Evolutionary conservation across 306 rosid genomes (phyloP), one percentile per base, ranked within the genome.

Genomic region (Vigna hirtella): DNA sequence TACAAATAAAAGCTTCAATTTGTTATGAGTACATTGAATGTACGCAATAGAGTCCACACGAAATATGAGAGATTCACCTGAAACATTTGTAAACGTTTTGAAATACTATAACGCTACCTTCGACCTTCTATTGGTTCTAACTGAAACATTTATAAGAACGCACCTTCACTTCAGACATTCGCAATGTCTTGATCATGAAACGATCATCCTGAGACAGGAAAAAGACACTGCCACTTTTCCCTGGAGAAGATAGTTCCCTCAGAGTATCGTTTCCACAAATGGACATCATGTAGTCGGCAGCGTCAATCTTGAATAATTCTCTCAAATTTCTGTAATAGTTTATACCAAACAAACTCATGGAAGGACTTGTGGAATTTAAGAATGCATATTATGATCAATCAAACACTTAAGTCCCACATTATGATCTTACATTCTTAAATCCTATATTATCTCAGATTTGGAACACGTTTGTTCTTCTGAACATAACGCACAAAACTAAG

Each of bases 211-310:
- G 97, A 74, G 97, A 92, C 34, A 90, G 78, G 83, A 92, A 92
- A 74, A 92, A 92, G 66, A 88, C 90, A 66, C 97, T 87, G 22
- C 97, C 95, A 81, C 97, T 92, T 81, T 92, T 92, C 82, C 97
- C 95, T 28, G 95, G 95, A 77, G 97, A 92, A 79, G 97, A 92
- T 50, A 92, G 89, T 76, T 92, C 95, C 83, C 93, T 85, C 24
- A 92, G 87, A 84, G 95, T 86, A 87, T 92, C 97, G 80, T 90
- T 92, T 82, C 97, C 97, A 74, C 97, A 90, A 64, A 92, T 88
- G 73, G 97, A 88, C 90, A 92, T 92, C 97, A 92, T 92, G 86
- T 92, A 92, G 80, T 92, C 91, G 1, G 97, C 95, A 72, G 97
- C 87, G 76, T 92, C 95, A 81, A 92, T 92, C 87, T 88, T 90